These are phyloP conservation scores for Lipomyces yamanashiensis DNA, from an alignment of 805 yeast species.

Conservation along the genomic window DNA sequence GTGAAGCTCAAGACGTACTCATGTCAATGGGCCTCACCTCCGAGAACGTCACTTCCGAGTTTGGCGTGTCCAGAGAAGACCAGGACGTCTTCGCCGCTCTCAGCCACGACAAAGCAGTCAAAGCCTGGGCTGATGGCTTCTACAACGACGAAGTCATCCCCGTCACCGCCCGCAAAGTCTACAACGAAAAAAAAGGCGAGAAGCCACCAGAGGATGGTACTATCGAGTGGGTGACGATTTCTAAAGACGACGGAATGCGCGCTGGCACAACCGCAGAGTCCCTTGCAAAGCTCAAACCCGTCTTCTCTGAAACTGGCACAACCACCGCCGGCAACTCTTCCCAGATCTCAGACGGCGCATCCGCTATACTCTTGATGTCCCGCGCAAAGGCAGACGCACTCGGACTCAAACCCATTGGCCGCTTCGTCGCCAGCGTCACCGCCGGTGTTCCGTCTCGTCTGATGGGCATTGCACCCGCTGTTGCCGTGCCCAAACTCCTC, in stretches of 20 bases:
- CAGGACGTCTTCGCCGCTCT: conserved; percentile 82
- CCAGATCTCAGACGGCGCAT: conserved; percentile 89
- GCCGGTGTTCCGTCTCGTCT: conserved; percentile 85
- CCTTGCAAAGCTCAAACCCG: conserved; percentile 45
- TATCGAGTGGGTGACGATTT: conserved; percentile 26
- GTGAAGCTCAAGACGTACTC: conserved; percentile 65
- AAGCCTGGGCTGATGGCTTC: conserved; percentile 61
- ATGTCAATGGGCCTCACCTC: conserved; percentile 90
- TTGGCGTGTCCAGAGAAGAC: conserved; percentile 58
- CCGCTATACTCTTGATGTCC: conserved; percentile 78
- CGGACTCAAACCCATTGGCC: conserved; percentile 76
- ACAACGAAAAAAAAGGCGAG: conserved; percentile 26
- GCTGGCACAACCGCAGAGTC: conserved; percentile 42
- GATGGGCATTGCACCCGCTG: conserved; percentile 86
- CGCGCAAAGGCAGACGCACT: conserved; percentile 74
- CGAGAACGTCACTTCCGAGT: conserved; percentile 74
- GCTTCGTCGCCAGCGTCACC: conserved; percentile 85
- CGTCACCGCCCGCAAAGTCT: conserved; percentile 42
- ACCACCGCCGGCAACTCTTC: conserved; percentile 93
- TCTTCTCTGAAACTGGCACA: conserved; percentile 71
- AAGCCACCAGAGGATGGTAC: conserved; percentile 16
- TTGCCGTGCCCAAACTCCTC: conserved; percentile 86
- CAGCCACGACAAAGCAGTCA: conserved; percentile 73
- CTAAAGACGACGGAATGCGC: conserved; percentile 47
- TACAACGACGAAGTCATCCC: conserved; percentile 82